Evolutionary conservation across 345 rosid species (phyloP).

Genomic region (Eutrema heterophyllum): DNA sequence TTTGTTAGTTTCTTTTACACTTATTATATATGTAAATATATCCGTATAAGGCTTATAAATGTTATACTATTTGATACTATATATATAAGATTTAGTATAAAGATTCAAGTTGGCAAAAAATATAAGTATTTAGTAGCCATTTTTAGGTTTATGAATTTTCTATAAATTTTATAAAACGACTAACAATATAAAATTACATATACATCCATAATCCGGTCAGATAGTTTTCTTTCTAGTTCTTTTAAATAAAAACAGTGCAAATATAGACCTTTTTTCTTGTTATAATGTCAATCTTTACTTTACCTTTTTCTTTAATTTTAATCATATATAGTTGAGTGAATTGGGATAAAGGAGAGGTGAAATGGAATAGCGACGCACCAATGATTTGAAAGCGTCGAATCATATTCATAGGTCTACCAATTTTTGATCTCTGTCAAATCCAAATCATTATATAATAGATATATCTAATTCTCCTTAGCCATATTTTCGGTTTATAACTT

Average conservation of each 20-base stretch:
- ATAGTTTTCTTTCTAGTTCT: not conserved
- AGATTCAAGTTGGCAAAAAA: too few relatives aligned
- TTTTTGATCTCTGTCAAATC: conserved; percentile 21
- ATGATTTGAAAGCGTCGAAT: conserved; percentile 30
- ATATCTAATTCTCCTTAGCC: not conserved
- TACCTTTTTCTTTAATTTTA: conserved; percentile 25
- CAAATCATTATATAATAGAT: not conserved
- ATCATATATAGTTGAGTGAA: conserved; percentile 27
- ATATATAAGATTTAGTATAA: too few relatives aligned
- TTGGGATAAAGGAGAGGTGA: conserved; percentile 17
- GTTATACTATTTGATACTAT: too few relatives aligned
- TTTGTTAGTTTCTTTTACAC: too few relatives aligned
- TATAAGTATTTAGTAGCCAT: too few relatives aligned
- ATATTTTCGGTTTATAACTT: not conserved
- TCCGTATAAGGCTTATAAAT: too few relatives aligned
- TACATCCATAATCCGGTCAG: not conserved
- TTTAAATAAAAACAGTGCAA: not conserved
- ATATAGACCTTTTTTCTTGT: not conserved
- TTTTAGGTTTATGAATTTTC: too few relatives aligned
- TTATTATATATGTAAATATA: too few relatives aligned
- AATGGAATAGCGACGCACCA: conserved; percentile 22
- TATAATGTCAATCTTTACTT: conserved; percentile 11
- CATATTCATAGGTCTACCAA: conserved; percentile 20
- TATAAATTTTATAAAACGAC: too few relatives aligned
- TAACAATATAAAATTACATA: too few relatives aligned